Conservation (phyloP, 176 grass and related monocot genomes). For the Bromus sterilis region DNA sequence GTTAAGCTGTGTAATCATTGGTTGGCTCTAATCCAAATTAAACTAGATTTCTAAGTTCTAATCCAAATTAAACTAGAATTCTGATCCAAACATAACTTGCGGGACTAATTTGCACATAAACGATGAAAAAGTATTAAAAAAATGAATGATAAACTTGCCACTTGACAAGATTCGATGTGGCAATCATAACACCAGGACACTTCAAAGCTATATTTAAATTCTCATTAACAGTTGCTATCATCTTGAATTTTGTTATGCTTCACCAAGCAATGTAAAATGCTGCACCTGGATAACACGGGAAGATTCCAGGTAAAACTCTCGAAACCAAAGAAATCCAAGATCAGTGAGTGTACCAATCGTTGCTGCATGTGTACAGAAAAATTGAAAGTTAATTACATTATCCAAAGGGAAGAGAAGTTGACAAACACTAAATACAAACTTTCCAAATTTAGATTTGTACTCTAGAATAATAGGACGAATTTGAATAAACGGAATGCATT, state of each 20-base stretch:
- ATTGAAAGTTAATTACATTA: constrained; percentile 9
- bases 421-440: not conserved
- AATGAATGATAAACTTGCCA: not conserved
- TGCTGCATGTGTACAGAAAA: constrained; percentile 60
- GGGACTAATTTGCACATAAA: not conserved
- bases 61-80: not conserved
- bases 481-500: not conserved
- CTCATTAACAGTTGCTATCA: not conserved
- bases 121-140: not conserved
- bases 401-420: not conserved
- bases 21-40: not conserved
- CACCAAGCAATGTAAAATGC: not conserved
- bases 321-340: constrained; percentile 98
- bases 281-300: constrained; percentile 95
- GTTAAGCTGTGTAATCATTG: not conserved
- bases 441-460: not conserved
- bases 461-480: not conserved
- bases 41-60: not conserved
- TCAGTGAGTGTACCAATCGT: constrained; percentile 91
- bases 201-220: constrained; percentile 6
- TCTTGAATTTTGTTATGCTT: constrained; percentile 20
- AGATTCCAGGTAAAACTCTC: constrained; percentile 99
- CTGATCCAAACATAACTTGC: not conserved
- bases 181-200: not conserved
- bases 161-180: not conserved